Evolutionary conservation across 1,284 basidiomycete genomes (phyloP), one percentile per base, ranked within the genome.

Genomic region (Sparassis latifolia): DNA sequence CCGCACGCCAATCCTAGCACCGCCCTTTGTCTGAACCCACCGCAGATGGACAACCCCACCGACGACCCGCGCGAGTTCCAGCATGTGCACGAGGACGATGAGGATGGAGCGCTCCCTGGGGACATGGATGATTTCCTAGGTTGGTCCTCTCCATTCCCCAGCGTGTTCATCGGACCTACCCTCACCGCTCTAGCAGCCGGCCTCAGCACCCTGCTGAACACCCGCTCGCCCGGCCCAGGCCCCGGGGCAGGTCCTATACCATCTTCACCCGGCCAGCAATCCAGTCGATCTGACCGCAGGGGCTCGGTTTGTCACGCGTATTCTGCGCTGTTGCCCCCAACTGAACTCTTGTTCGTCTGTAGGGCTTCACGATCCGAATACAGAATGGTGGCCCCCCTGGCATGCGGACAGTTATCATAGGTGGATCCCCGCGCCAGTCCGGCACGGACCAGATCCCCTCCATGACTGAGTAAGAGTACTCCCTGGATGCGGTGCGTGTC

Each of bases 51-150:
- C 62, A 77, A 86, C 64, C 71, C 79, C 10, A 62, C 69, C 48
- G 83, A 90, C 60, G 86, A 90, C 69, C 87, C 88, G 35, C 80
- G 88, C 48, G 67, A 75, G 44, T 87, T 84, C 62, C 74, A 76
- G 37, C 60, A 61, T 40, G 60, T 55, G n/a, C 61, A 56, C 3
- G 60, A 59, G 40, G 71, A 54, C 27, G 69, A 66, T 38, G 71
- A 66, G 39, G 56, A 70, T 39, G 61, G 72, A 12, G 48, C 45
- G n/a, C 54, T 62, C 4, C 54, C 20, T 62, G 71, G 10, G 69
- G 69, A 46, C 42, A 58, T 81, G 32, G 74, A 77, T 38, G 64
- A 65, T 3, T 72, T 85, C 51, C 54, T 84, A 3, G 52, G 80
- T 82, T 48, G 32, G 68, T 62, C 29, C 41, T 52, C 40, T 10